Evolutionary conservation across 1,139 yeast species (phyloP).

Genomic region (Blastobotrys petasosporus): DNA sequence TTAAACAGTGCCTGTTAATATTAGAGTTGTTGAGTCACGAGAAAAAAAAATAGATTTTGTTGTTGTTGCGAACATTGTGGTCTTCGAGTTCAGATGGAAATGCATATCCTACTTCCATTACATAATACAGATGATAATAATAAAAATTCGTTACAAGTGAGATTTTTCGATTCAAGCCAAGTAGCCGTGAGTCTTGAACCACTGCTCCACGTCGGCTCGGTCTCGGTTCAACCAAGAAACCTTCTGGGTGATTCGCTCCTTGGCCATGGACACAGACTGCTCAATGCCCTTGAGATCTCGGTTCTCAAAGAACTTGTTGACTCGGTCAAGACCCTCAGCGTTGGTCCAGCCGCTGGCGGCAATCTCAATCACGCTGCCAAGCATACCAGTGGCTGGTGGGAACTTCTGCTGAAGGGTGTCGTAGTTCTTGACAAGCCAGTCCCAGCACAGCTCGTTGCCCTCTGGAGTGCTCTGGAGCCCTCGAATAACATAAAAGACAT

Average conservation of each 20-base stretch:
- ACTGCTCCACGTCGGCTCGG: slow-evolving; percentile 45
- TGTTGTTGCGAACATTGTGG: no score
- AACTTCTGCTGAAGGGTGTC: slow-evolving; percentile 53
- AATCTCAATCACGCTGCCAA: slow-evolving; percentile 63
- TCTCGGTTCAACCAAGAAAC: slow-evolving; percentile 66
- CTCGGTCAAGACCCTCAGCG: slow-evolving; percentile 49
- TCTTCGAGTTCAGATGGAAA: no score
- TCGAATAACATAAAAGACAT: slow-evolving; percentile 61
- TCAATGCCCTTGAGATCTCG: slow-evolving; percentile 70
- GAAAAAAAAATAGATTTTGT: no score
- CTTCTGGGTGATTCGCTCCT: slow-evolving; percentile 60
- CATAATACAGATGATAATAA: no score
- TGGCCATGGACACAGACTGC: slow-evolving; percentile 63
- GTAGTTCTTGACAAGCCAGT: slow-evolving; percentile 78
- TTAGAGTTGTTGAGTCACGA: no score
- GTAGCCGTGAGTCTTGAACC: slow-evolving; percentile 24
- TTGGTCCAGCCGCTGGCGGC: slow-evolving; percentile 63
- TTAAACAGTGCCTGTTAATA: no score
- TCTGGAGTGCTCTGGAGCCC: slow-evolving; percentile 57
- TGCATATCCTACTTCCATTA: no score
- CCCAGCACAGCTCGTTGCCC: slow-evolving; percentile 66
- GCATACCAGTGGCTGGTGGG: slow-evolving; percentile 79
- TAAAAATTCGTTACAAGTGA: no score
- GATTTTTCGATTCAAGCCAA: background rate
- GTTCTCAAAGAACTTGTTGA: slow-evolving; percentile 51